Base-by-base conservation (phyloP, 2,329 filamentous ascomycete species). In the Cordyceps farinosa region DNA sequence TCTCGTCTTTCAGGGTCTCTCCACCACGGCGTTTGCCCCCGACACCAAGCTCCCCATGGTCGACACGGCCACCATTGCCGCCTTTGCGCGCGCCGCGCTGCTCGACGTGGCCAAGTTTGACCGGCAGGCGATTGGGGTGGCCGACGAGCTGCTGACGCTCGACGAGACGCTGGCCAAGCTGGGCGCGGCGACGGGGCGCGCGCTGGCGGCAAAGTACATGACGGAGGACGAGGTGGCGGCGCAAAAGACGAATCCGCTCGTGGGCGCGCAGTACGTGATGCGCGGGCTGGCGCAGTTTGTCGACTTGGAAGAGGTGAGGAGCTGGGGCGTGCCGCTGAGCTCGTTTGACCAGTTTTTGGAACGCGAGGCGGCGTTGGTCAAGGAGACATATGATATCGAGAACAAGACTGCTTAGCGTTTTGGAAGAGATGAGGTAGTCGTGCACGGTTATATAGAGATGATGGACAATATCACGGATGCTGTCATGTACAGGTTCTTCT, bases 1-100 rank as follows among this genome's bases (percentile, higher is more conserved):
- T 0, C 70, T 83, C 7, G 68, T 71, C 1, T 72, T 74, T 7
- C 70, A 71, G 2, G 78, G 78, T 0, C 69, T 74, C 29, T 79
- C 78, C 65, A 70, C 69, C 0, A 76, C 74, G 1, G 76, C 78
- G 0, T 67, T 78, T 30, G 67, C 66, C 0, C 68, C 70, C 0
- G 73, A 75, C n/a, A 76, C 73, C 0, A 13, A 69, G 1, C 64
- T 84, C 1, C 76, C 79, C 1, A 69, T 82, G 65, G 71, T 82
- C 6, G 80, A 83, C 66, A 74, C 77, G 0, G 71, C 76, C 8
- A 82, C 83, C 32, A 81, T 84, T 51, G 82, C 78, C 0, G 71
- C 67, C 8, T 80, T 83, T 66, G 76, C 75, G 3, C 73, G 73
- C 7, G 77, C 77, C 0, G 80, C 79, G 0, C 72, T 84, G 22